A percentile compares a stretch with the other conserved stretches of the same genome.
These are phyloP conservation scores for Geotrichum siamense DNA, from an alignment of 1,139 yeast species.

Conservation along the genomic window DNA sequence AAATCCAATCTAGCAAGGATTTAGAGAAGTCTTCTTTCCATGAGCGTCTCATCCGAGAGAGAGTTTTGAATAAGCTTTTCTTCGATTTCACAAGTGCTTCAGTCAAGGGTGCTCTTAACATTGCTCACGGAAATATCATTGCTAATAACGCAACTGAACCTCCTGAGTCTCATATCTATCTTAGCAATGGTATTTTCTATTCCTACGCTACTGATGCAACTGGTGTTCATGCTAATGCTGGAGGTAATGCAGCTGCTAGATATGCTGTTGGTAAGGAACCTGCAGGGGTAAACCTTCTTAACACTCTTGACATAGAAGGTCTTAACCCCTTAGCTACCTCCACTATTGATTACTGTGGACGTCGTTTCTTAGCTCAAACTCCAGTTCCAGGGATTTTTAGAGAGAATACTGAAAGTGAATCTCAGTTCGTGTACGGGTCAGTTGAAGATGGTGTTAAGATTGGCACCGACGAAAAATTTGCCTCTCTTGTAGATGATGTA, in stretches of 20 bases:
- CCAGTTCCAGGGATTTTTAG: slow-evolving; percentile 87
- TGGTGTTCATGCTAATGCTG: slow-evolving; percentile 56
- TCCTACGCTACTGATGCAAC: slow-evolving; percentile 72
- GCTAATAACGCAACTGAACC: slow-evolving; percentile 78
- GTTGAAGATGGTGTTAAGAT: slow-evolving; percentile 51
- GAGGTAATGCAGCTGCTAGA: slow-evolving; percentile 84
- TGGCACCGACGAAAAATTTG: slow-evolving; percentile 46
- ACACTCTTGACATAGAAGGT: slow-evolving; percentile 57
- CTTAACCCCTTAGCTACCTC: slow-evolving; percentile 70
- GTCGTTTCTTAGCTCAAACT: slow-evolving; percentile 53
- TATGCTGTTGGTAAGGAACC: slow-evolving; percentile 76
- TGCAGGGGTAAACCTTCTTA: slow-evolving; percentile 60
- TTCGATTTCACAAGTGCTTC: slow-evolving; percentile 75
- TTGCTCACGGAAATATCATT: slow-evolving; percentile 62
- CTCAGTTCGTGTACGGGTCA: slow-evolving; percentile 66
- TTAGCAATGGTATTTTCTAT: slow-evolving; percentile 80
- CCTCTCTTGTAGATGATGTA: slow-evolving; percentile 49
- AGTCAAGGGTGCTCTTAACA: slow-evolving; percentile 68
- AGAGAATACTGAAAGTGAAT: slow-evolving; percentile 38
- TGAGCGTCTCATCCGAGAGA: slow-evolving; percentile 71
- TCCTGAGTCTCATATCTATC: slow-evolving; percentile 52
- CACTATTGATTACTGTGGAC: slow-evolving; percentile 84
- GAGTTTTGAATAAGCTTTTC: slow-evolving; percentile 61
- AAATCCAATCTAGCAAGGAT: slow-evolving; percentile 74
- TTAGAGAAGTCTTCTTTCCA: slow-evolving; percentile 50